Percentiles rank a stretch among this genome's conserved stretches.
phyloP scores from a whole-genome alignment of 345 rosid genomes.

The Pistacia integerrima region DNA sequence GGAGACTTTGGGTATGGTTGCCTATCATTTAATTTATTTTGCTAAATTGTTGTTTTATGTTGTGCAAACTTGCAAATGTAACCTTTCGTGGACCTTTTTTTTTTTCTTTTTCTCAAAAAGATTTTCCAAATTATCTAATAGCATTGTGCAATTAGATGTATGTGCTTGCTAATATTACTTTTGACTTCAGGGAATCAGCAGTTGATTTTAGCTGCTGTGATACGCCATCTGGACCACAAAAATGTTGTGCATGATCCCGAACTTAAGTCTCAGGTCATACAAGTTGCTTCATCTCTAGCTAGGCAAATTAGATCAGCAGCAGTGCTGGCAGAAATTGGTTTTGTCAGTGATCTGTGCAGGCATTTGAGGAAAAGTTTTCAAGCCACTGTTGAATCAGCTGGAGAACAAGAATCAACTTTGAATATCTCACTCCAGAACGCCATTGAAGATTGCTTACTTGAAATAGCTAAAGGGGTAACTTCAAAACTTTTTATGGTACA shows the following conservation, averaged over 20 bases:
- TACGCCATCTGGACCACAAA: conserved; percentile 92
- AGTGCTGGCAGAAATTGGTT: conserved; percentile 68
- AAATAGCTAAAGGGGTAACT: conserved; percentile 84
- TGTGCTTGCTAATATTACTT: conserved; percentile 23
- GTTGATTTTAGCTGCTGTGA: conserved; percentile 67
- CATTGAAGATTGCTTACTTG: conserved; percentile 90
- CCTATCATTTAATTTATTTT: conserved; percentile 4
- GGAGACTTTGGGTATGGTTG: conserved; percentile 62
- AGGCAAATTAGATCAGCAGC: conserved; percentile 71
- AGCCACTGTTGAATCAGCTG: conserved; percentile 63
- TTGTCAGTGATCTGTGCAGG: conserved; percentile 88
- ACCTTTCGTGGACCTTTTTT: background rate
- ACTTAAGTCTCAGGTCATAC: conserved; percentile 66
- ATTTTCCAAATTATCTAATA: conserved; percentile 2
- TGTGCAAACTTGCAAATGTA: background rate
- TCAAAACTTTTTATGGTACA: conserved; percentile 4
- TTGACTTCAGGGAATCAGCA: conserved; percentile 68
- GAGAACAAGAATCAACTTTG: conserved; percentile 63
- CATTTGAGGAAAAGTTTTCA: conserved; percentile 94
- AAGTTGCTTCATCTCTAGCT: conserved; percentile 77
- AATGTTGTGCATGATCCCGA: conserved; percentile 76
- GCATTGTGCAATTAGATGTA: background rate
- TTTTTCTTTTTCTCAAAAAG: background rate
- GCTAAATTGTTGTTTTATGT: background rate
- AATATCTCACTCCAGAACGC: conserved; percentile 77